phyloP scores from a whole-genome alignment of 2,329 filamentous ascomycete genomes.

The Leptosphaerulina australis region DNA sequence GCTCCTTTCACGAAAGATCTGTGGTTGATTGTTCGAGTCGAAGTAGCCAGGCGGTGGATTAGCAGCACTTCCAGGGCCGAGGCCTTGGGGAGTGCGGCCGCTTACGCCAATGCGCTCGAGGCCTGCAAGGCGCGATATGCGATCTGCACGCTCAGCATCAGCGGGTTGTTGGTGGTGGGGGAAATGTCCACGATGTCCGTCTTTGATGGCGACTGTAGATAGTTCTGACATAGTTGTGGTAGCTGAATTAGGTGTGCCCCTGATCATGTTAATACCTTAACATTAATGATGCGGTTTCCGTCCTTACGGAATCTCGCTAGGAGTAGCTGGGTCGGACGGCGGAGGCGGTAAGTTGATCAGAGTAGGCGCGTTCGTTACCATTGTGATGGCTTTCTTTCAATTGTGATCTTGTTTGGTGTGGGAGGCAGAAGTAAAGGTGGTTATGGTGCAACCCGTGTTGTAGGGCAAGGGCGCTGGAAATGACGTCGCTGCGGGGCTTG shows the following conservation, averaged over 20 bases:
- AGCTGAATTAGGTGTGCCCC: constrained; percentile 89
- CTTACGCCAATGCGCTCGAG: constrained; percentile 84
- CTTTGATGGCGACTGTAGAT: constrained; percentile 94
- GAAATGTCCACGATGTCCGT: constrained; percentile 85
- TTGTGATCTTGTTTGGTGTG: background rate
- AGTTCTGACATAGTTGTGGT: constrained; percentile 91
- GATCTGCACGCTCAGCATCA: constrained; percentile 90
- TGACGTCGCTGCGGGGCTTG: constrained; percentile 18
- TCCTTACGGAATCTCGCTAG: constrained; percentile 85
- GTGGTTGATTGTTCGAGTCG: constrained; percentile 70
- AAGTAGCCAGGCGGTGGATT: constrained; percentile 69
- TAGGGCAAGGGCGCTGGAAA: constrained; percentile 10
- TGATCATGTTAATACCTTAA: constrained; percentile 45
- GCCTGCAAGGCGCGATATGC: constrained; percentile 92
- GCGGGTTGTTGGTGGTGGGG: constrained; percentile 71
- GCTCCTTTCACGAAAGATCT: constrained; percentile 75
- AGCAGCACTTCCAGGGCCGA: constrained; percentile 53
- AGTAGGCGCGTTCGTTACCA: constrained; percentile 61
- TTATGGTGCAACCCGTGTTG: constrained; percentile 6
- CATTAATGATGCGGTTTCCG: background rate
- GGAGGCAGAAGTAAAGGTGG: background rate
- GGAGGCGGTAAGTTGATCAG: constrained; percentile 85
- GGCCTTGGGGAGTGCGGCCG: constrained; percentile 58
- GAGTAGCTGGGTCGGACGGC: constrained; percentile 81
- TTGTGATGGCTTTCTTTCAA: constrained; percentile 19